Conservation (phyloP, 225 moss, liverwort and hornwort species). For the Polytrichum formosum region DNA sequence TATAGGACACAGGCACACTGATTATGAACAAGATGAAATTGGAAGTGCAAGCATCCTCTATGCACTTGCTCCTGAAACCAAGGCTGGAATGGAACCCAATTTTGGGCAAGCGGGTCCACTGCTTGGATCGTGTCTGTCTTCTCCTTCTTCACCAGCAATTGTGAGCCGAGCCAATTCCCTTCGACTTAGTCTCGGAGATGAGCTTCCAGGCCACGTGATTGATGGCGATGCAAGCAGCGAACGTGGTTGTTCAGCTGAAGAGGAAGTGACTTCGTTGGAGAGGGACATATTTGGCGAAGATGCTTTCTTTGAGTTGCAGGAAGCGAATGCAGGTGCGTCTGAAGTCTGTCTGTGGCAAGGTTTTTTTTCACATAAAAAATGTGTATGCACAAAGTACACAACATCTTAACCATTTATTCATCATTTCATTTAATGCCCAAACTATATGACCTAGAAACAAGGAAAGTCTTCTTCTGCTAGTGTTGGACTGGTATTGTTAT, state of each 20-base stretch:
- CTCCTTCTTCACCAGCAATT: conserved; percentile 69
- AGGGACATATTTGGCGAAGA: conserved; percentile 77
- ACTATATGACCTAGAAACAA: too few species aligned
- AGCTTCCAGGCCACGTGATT: conserved; percentile 42
- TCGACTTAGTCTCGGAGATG: conserved; percentile 60
- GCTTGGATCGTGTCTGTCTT: conserved; percentile 76
- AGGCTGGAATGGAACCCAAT: conserved; percentile 47
- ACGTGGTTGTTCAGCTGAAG: conserved; percentile 53
- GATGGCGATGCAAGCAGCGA: conserved; percentile 45
- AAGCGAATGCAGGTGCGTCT: conserved; percentile 36
- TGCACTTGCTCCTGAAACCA: conserved; percentile 52
- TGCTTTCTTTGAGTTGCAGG: conserved; percentile 62
- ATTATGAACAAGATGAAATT: conserved; percentile 66
- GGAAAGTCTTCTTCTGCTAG: too few species aligned
- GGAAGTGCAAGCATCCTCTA: conserved; percentile 54
- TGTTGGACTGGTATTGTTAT: too few species aligned
- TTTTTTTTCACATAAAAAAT: conserved; percentile 1
- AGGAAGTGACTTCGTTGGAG: conserved; percentile 60
- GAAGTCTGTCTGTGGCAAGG: conserved; percentile 1
- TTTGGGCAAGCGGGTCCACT: conserved; percentile 68
- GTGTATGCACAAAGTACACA: background rate
- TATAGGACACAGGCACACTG: conserved; percentile 43
- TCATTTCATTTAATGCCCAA: too few species aligned
- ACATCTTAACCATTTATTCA: too few species aligned
- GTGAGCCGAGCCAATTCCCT: conserved; percentile 80